phyloP scores from a whole-genome alignment of 371 early-diverging fungal genomes.

The Apophysomyces trapeziformis region DNA sequence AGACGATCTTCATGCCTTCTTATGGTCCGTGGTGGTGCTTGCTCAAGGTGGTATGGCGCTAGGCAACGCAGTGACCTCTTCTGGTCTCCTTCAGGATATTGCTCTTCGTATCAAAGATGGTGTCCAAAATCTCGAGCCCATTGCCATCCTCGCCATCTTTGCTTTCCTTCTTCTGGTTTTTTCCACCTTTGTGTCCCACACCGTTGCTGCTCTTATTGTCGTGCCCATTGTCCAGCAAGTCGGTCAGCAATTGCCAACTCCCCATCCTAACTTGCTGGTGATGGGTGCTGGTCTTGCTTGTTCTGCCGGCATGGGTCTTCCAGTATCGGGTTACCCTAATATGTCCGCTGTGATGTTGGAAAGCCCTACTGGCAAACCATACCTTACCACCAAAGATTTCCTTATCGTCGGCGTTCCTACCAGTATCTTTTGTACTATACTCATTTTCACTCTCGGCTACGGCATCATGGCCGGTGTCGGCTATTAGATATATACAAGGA shows the following conservation, averaged over 20 bases:
- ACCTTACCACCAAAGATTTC: conserved; percentile 84
- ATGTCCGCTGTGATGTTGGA: conserved; percentile 96
- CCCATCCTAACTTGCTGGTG: conserved; percentile 89
- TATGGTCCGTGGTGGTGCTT: conserved; percentile 94
- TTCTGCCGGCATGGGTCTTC: conserved; percentile 67
- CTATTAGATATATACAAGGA: conserved; percentile 24
- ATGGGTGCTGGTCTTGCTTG: conserved; percentile 68
- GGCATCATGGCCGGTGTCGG: conserved; percentile 67
- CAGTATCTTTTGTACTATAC: conserved; percentile 69
- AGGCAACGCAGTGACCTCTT: conserved; percentile 89
- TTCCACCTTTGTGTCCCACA: conserved; percentile 95
- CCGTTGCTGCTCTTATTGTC: conserved; percentile 89
- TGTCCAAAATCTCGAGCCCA: conserved; percentile 65
- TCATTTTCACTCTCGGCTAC: conserved; percentile 83
- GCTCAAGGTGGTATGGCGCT: conserved; percentile 95
- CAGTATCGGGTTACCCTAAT: conserved; percentile 95
- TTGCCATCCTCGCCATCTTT: conserved; percentile 70
- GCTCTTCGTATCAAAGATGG: conserved; percentile 69
- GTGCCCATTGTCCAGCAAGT: conserved; percentile 82
- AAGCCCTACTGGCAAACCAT: conserved; percentile 88
- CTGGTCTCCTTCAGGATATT: conserved; percentile 82
- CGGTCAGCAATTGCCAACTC: conserved; percentile 71
- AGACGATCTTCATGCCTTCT: conserved; percentile 93
- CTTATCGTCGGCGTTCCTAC: conserved; percentile 82
- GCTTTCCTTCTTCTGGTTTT: conserved; percentile 72